These are phyloP conservation scores for Tylopilus intermedius DNA, from an alignment of 768 basidiomycete species.

Conservation along the genomic window DNA sequence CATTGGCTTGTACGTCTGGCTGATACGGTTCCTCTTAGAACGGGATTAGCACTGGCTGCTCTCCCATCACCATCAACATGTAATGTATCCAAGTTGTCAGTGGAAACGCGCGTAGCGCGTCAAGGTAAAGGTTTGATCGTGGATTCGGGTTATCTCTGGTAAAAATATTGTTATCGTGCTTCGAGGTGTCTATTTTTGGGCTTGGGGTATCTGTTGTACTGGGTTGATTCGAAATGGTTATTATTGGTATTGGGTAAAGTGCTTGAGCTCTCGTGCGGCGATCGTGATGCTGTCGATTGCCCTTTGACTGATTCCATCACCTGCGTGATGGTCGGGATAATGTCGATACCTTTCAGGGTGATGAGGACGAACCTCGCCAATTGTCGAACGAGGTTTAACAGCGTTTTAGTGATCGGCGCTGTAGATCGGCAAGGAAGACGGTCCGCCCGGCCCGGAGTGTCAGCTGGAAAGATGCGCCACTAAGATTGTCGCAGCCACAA, in stretches of 20 bases:
- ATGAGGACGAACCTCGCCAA: background rate
- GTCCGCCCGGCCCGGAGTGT: no score
- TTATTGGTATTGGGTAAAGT: background rate
- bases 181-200: background rate
- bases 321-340: background rate
- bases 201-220: background rate
- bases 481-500: no score
- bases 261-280: background rate
- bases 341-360: background rate
- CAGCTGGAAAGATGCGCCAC: background rate
- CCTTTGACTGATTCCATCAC: background rate
- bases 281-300: background rate
- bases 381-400: background rate
- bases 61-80: background rate
- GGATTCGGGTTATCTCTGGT: background rate
- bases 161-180: background rate
- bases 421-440: background rate
- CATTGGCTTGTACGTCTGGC: background rate
- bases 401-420: background rate
- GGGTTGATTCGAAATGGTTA: background rate
- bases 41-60: slow-evolving; percentile 1
- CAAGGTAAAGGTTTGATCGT: background rate
- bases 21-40: background rate
- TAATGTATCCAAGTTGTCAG: background rate
- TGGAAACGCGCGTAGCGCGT: no score